These are phyloP conservation scores for Roridomyces roridus DNA, from an alignment of 768 basidiomycete genomes.

Conservation along the genomic window DNA sequence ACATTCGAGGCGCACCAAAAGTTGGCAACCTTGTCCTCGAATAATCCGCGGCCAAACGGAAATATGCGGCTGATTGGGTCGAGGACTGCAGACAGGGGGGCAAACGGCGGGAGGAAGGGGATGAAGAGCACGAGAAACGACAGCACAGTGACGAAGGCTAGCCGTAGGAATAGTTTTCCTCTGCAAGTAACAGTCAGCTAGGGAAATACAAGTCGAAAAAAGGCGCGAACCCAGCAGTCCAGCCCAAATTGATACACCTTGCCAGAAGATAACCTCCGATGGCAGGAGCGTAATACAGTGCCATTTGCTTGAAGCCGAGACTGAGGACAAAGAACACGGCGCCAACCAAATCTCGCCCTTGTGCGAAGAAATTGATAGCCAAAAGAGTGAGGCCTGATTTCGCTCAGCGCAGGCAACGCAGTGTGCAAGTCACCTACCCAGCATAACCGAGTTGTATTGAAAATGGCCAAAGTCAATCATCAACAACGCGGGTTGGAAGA, in stretches of 20 bases:
- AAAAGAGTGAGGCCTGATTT: conserved; percentile 70
- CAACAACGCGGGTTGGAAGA: conserved; percentile 84
- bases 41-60: conserved; percentile 88
- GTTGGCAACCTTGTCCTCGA: conserved; percentile 97
- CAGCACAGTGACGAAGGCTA: conserved; percentile 64
- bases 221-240: conserved; percentile 62
- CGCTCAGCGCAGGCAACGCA: conserved; percentile 2
- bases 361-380: conserved; percentile 72
- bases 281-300: conserved; percentile 90
- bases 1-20: conserved; percentile 97
- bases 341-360: conserved; percentile 73
- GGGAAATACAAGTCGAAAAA: neutral
- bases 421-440: conserved; percentile 55
- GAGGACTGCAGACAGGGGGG: conserved; percentile 53
- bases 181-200: conserved; percentile 27
- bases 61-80: conserved; percentile 84
- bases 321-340: conserved; percentile 84
- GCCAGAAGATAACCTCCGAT: conserved; percentile 91
- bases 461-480: conserved; percentile 94
- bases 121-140: conserved; percentile 76
- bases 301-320: conserved; percentile 96
- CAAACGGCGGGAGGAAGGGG: conserved; percentile 80
- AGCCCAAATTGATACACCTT: conserved; percentile 87
- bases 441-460: conserved; percentile 95
- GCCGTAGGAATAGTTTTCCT: conserved; percentile 64